A percentile compares a stretch with the other conserved stretches of the same genome.
Conservation (phyloP, 129 eudicot species). For the Arctium minus region DNA sequence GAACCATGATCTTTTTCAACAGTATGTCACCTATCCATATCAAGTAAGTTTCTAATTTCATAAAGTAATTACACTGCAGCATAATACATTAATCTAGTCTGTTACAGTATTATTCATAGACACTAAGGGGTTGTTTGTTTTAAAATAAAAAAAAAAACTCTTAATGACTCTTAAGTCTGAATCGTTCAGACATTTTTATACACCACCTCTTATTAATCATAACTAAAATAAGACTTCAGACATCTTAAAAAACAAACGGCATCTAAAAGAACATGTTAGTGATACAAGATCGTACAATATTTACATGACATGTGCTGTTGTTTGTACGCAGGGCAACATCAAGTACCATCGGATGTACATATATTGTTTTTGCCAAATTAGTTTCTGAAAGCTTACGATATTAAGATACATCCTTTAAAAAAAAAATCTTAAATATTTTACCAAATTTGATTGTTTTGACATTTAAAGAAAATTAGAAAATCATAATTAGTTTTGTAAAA, state of each 20-base stretch:
- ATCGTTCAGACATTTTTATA: too few relatives aligned
- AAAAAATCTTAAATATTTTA: too few relatives aligned
- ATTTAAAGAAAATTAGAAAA: too few relatives aligned
- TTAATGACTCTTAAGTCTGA: too few relatives aligned
- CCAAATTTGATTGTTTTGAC: not conserved
- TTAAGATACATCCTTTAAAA: too few relatives aligned
- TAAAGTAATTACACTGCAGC: not conserved
- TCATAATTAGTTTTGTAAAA: too few relatives aligned
- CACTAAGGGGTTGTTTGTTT: too few relatives aligned
- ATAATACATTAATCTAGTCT: not conserved
- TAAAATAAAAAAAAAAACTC: too few relatives aligned
- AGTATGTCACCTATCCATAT: conserved; percentile 97
- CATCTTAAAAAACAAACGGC: too few relatives aligned
- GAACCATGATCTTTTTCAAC: conserved; percentile 72
- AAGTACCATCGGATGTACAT: not conserved
- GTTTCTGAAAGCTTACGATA: not conserved
- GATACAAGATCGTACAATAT: not conserved
- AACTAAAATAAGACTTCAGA: too few relatives aligned
- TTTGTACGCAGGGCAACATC: not conserved
- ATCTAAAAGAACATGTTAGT: not conserved
- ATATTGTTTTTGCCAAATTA: not conserved
- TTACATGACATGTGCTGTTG: not conserved
- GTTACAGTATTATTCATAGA: not conserved
- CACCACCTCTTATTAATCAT: too few relatives aligned
- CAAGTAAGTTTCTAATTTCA: conserved; percentile 48